These are phyloP conservation scores for Flaveria ramosissima DNA, from an alignment of 129 eudicot species.

Conservation along the genomic window DNA sequence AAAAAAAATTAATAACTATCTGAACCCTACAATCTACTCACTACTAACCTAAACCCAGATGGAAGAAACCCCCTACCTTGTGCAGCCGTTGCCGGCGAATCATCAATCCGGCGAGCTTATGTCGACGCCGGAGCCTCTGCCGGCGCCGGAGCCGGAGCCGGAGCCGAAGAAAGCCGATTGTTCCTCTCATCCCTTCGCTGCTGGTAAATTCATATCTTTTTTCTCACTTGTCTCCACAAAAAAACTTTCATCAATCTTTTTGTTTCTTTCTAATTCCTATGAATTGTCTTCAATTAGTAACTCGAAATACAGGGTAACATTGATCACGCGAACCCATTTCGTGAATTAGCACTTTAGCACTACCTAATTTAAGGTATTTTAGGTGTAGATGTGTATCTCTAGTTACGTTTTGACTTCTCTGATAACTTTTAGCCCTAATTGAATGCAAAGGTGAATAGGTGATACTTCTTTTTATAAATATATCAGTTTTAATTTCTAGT, in stretches of 20 bases:
- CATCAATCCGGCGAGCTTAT: not conserved
- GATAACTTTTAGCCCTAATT: not conserved
- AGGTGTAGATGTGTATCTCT: not conserved
- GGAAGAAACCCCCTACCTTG: slow-evolving; percentile 40
- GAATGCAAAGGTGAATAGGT: not conserved
- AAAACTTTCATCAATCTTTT: not conserved
- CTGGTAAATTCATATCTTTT: slow-evolving; percentile 8
- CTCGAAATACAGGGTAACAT: not conserved
- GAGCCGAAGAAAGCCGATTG: not conserved
- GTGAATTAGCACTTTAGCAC: too few relatives aligned
- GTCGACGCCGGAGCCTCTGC: not conserved
- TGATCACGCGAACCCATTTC: not conserved
- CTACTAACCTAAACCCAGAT: slow-evolving; percentile 27
- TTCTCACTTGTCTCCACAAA: not conserved
- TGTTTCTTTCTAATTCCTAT: not conserved
- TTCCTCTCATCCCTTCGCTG: not conserved
- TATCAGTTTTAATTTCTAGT: not conserved
- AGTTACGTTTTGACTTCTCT: not conserved
- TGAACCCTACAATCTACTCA: not conserved
- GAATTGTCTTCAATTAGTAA: not conserved
- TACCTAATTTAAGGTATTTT: not conserved
- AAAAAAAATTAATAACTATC: too few relatives aligned
- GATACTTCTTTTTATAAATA: too few relatives aligned
- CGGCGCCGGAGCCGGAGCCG: slow-evolving; percentile 9
- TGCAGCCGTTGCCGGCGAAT: not conserved